These are phyloP conservation scores for Eutypella sp. DNA, from an alignment of 2,329 filamentous ascomycete genomes.

Conservation along the genomic window DNA sequence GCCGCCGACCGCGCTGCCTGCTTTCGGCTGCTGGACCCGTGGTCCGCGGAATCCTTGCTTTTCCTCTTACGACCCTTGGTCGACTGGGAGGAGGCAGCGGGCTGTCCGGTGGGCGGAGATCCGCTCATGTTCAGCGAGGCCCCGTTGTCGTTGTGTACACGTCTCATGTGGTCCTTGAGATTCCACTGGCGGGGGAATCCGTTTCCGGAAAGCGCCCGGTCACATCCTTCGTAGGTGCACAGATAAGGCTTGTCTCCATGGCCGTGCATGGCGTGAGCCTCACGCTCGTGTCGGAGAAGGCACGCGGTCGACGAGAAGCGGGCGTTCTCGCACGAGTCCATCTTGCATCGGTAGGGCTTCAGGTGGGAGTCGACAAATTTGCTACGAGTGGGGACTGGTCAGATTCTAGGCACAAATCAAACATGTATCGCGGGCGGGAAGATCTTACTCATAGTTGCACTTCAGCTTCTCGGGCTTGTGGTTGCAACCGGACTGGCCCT, in stretches of 20 bases:
- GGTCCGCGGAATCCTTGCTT: conserved; percentile 43
- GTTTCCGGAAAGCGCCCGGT: conserved; percentile 74
- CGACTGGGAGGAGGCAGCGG: conserved; percentile 24
- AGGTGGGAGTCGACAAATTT: conserved; percentile 97
- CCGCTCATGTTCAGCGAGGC: conserved; percentile 30
- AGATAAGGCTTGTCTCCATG: conserved; percentile 90
- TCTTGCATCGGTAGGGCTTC: conserved; percentile 94
- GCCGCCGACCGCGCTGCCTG: conserved; percentile 39
- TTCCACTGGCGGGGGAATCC: conserved; percentile 97
- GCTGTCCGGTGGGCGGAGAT: conserved; percentile 35
- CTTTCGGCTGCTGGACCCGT: conserved; percentile 42
- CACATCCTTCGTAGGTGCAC: conserved; percentile 82
- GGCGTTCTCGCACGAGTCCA: conserved; percentile 73
- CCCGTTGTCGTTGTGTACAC: conserved; percentile 70
- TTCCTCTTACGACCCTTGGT: conserved; percentile 55
- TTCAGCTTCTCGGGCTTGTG: conserved; percentile 95
- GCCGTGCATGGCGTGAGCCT: conserved; percentile 92
- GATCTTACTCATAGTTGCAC: conserved; percentile 94
- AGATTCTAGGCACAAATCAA: conserved; percentile 8
- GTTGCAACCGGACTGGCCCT: conserved; percentile 65
- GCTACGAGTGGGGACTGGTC: conserved; percentile 42
- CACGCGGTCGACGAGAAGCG: conserved; percentile 95
- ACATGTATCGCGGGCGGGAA: not conserved
- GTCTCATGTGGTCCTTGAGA: conserved; percentile 93
- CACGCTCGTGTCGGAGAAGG: conserved; percentile 87